These are phyloP conservation scores for Diaporthe batatas DNA, from an alignment of 2,329 filamentous ascomycete genomes.

Conservation along the genomic window DNA sequence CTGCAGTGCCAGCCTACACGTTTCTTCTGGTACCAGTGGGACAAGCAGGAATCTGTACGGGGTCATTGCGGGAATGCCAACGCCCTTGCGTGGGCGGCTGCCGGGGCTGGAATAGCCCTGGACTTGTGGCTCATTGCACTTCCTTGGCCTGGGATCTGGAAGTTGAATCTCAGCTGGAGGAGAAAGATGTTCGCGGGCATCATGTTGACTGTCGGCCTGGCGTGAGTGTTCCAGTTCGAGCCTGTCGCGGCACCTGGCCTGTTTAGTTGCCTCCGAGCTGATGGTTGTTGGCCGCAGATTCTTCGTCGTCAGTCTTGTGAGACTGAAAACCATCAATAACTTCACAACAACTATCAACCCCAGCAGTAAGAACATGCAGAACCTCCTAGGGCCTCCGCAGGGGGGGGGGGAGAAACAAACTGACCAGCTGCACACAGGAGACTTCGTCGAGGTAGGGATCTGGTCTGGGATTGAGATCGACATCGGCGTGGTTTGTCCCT, in stretches of 20 bases:
- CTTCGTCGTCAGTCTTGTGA: conserved; percentile 23
- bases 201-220: conserved; percentile 54
- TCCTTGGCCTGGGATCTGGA: conserved; percentile 55
- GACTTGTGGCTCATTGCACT: conserved; percentile 56
- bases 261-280: background rate
- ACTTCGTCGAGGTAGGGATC: conserved; percentile 42
- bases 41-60: conserved; percentile 46
- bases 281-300: background rate
- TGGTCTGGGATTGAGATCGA: conserved; percentile 53
- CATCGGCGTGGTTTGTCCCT: conserved; percentile 51
- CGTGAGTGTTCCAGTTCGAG: background rate
- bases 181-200: conserved; percentile 55
- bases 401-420: too few relatives aligned
- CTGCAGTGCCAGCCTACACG: conserved; percentile 51
- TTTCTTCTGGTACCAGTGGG: conserved; percentile 51
- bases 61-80: conserved; percentile 51
- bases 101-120: conserved; percentile 56
- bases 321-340: conserved; percentile 1
- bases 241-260: too few relatives aligned
- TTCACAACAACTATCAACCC: conserved; percentile 20
- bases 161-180: conserved; percentile 54
- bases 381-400: too few relatives aligned
- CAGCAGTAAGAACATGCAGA: background rate
- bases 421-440: conserved; percentile 21
- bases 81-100: conserved; percentile 49